Base-by-base conservation (phyloP, 2,329 filamentous ascomycete genomes). In the Blumeria hordei region DNA sequence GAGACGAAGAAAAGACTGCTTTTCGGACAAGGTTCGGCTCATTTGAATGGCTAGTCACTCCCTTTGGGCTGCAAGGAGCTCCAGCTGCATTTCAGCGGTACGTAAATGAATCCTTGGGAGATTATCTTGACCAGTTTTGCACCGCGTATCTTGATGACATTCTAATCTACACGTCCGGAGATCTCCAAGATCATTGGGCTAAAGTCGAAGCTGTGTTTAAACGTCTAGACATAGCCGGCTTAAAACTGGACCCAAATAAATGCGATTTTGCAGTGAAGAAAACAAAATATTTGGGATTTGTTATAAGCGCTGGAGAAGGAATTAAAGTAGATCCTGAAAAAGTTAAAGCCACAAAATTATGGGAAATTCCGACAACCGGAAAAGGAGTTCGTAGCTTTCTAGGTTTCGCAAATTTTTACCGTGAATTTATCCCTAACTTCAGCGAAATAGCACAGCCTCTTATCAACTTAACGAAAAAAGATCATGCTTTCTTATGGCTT, bases 101-200 rank as follows among this genome's bases (percentile, higher is more conserved):
- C 9, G 35, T 55, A 35, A 45, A 55, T 32, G 35, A 34, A 21
- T 32, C 37, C 36, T n/a, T 55, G 16, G 36, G 43, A 16, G 41
- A 47, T 39, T 54, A 21, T 44, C 14, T 55, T n/a, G 41, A 41
- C 28, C 33, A 45, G 18, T 35, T 55, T 55, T 37, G 21, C 18
- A 32, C 43, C 6, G 53, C 43, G n/a, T 55, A 35, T 55, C 28
- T 55, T 45, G 45, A 49, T 33, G 45, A 49, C 33, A 33, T 49
- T 12, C 45, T 49, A 1, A 33, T 49, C n/a, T 33, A 49, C 28
- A 49, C 45, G 5, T 9, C 45, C 34, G 21, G 28, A 33, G 6
- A 32, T 6, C 28, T 49, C 3, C 21, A 33, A 16, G 45, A 49
- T 12, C 45, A 33, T 33, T 49, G 45, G 45, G 14, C 1, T 12